These are phyloP conservation scores for Calonectria henricotiae DNA, from an alignment of 2,329 filamentous ascomycete species.

Conservation along the genomic window DNA sequence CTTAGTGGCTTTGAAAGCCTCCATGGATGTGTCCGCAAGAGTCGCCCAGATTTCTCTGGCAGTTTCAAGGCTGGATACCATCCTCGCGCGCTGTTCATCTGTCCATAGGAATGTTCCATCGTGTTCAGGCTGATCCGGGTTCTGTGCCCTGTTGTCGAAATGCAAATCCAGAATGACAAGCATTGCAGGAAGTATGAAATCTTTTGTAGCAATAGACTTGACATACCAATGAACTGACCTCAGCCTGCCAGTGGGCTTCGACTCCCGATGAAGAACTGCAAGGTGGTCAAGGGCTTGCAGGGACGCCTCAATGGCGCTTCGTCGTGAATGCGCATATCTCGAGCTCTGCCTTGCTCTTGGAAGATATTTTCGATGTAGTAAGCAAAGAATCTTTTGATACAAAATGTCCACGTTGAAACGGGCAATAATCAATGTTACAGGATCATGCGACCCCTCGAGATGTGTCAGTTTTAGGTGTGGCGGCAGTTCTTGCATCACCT, in stretches of 20 bases:
- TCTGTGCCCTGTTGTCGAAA: conserved; percentile 71
- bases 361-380: conserved; percentile 91
- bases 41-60: conserved; percentile 87
- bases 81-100: conserved; percentile 77
- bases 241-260: conserved; percentile 80
- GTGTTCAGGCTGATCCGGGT: conserved; percentile 59
- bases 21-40: conserved; percentile 84
- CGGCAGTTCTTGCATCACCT: conserved; percentile 79
- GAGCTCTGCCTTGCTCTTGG: conserved; percentile 83
- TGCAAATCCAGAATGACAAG: conserved; percentile 88
- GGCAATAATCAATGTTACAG: conserved; percentile 88
- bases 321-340: conserved; percentile 87
- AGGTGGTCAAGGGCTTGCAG: conserved; percentile 87
- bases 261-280: conserved; percentile 82
- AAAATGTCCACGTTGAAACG: conserved; percentile 88
- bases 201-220: conserved; percentile 84
- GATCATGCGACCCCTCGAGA: conserved; percentile 83
- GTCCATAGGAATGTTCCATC: conserved; percentile 72
- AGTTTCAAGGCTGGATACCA: conserved; percentile 82
- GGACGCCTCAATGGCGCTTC: conserved; percentile 88
- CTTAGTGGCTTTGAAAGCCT: conserved; percentile 89
- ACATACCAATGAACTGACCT: conserved; percentile 85
- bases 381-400: conserved; percentile 90
- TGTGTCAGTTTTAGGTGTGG: conserved; percentile 84
- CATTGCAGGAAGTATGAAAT: conserved; percentile 90